Conservation (phyloP, 768 basidiomycete genomes). For the Hydnum rufescens region DNA sequence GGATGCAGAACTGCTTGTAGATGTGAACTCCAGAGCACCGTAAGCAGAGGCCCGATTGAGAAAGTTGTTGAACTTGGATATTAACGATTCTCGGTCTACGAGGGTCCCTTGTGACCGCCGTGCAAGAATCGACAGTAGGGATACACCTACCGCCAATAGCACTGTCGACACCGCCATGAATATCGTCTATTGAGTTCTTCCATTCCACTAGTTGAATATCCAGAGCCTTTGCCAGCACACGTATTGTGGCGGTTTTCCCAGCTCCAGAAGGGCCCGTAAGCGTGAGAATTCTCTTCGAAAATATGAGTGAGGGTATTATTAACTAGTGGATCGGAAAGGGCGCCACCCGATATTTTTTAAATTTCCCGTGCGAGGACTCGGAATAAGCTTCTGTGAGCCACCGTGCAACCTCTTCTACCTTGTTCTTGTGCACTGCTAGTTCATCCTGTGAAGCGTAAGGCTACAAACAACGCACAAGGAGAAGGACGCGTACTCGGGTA, state of each 20-base stretch:
- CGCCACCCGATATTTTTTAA: conserved; percentile 57
- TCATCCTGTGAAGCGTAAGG: conserved; percentile 28
- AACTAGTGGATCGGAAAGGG: background rate
- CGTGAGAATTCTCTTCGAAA: conserved; percentile 50
- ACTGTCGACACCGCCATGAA: no score
- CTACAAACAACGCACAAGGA: background rate
- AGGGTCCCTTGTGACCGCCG: background rate
- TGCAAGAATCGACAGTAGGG: background rate
- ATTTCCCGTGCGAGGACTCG: conserved; percentile 34
- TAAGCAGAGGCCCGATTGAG: conserved; percentile 48
- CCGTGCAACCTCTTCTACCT: conserved; percentile 54
- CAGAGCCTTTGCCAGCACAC: conserved; percentile 53
- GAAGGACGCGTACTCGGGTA: conserved; percentile 21
- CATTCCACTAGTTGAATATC: conserved; percentile 73
- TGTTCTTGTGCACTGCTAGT: conserved; percentile 59
- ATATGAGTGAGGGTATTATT: background rate
- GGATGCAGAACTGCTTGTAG: conserved; percentile 3
- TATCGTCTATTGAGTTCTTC: conserved; percentile 46
- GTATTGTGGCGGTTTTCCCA: conserved; percentile 75
- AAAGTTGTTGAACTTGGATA: conserved; percentile 54
- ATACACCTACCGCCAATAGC: conserved; percentile 14
- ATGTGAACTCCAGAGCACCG: conserved; percentile 28
- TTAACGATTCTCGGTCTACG: conserved; percentile 21
- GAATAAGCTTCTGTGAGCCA: conserved; percentile 61
- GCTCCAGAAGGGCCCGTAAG: conserved; percentile 79